Conservation (phyloP, 1,284 basidiomycete genomes). For the Malassezia equina region DNA sequence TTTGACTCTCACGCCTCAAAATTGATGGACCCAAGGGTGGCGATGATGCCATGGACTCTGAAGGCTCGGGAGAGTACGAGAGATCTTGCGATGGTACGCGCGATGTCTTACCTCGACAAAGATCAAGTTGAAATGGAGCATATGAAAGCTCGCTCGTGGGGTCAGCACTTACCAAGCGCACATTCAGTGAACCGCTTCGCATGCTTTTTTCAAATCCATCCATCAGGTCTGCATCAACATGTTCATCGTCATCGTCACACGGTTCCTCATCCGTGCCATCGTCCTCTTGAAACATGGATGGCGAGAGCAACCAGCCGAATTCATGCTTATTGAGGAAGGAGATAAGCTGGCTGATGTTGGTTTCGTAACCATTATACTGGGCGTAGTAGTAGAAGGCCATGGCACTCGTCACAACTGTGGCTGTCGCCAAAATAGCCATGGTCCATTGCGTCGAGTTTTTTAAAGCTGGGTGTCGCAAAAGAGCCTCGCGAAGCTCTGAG, state of each 20-base stretch:
- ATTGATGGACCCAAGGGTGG: conserved; percentile 17
- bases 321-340: background rate
- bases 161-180: conserved; percentile 27
- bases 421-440: conserved; percentile 8
- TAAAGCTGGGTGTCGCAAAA: background rate
- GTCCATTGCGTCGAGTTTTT: conserved; percentile 4
- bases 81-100: background rate
- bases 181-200: conserved; percentile 12
- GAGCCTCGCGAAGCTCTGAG: conserved; percentile 2
- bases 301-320: background rate
- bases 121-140: conserved; percentile 30
- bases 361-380: conserved; percentile 1
- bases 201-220: conserved; percentile 17
- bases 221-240: conserved; percentile 15
- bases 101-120: conserved; percentile 4
- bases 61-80: background rate
- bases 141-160: conserved; percentile 30
- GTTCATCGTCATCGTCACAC: conserved; percentile 23
- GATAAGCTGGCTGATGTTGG: background rate
- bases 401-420: conserved; percentile 14
- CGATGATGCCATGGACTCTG: background rate
- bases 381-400: conserved; percentile 12
- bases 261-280: conserved; percentile 16
- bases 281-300: background rate
- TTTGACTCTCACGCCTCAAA: conserved; percentile 27